Conservation (phyloP, 2,329 filamentous ascomycete species). For the Chaetomiaceae sp. region DNA sequence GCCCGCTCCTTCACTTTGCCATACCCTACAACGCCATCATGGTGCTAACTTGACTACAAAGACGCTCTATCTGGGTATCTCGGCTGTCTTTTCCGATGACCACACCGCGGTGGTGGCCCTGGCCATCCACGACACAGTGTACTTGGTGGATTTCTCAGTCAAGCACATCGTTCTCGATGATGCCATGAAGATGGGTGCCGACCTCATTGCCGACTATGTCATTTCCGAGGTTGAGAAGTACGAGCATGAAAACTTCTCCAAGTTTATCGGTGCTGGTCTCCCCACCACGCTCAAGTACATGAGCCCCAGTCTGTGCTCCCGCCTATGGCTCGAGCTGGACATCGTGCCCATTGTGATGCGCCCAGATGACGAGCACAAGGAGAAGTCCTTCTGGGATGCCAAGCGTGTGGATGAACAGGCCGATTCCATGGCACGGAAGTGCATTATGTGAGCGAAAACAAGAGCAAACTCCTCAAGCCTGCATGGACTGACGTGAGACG, state of each 20-base stretch:
- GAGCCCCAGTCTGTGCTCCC: conserved; percentile 62
- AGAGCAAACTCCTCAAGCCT: neutral
- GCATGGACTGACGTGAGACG: conserved; percentile 11
- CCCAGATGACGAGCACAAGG: conserved; percentile 42
- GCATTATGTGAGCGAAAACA: conserved; percentile 57
- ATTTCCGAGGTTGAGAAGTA: conserved; percentile 55
- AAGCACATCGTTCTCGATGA: conserved; percentile 49
- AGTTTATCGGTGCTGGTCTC: conserved; percentile 71
- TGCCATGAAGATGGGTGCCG: conserved; percentile 36
- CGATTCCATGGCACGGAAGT: conserved; percentile 76
- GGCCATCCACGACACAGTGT: conserved; percentile 69
- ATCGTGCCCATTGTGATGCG: conserved; percentile 66
- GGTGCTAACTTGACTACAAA: conserved; percentile 27
- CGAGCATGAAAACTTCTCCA: conserved; percentile 61
- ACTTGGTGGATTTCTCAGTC: conserved; percentile 68
- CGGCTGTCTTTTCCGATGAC: conserved; percentile 49
- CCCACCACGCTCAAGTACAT: conserved; percentile 54
- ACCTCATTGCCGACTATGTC: conserved; percentile 56
- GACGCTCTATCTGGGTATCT: conserved; percentile 60
- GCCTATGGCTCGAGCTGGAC: conserved; percentile 72
- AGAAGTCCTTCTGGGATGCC: conserved; percentile 45
- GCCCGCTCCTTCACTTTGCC: neutral
- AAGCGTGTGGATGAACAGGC: conserved; percentile 74
- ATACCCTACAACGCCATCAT: neutral
- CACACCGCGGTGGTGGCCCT: conserved; percentile 57